These are phyloP conservation scores for Eurotiales sp. DNA, from an alignment of 2,329 filamentous ascomycete species.

Conservation along the genomic window DNA sequence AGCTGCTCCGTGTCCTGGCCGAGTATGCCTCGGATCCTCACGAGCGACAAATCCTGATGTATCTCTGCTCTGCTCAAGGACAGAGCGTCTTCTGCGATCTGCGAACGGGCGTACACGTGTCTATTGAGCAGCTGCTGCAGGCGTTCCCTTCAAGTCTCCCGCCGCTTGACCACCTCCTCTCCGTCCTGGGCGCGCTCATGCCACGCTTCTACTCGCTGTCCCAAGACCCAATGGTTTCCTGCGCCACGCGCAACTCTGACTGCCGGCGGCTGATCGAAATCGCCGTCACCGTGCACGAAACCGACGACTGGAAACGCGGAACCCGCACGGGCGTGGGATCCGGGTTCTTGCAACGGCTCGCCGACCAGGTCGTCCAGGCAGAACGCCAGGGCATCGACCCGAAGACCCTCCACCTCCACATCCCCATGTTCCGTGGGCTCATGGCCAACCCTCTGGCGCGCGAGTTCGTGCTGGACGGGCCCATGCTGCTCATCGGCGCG, in stretches of 20 bases:
- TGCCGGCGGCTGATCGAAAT: slow-evolving; percentile 84
- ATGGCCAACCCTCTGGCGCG: slow-evolving; percentile 95
- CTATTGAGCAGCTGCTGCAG: slow-evolving; percentile 76
- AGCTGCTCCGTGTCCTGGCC: slow-evolving; percentile 74
- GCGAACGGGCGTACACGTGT: slow-evolving; percentile 81
- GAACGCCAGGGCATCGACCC: slow-evolving; percentile 56
- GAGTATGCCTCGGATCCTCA: slow-evolving; percentile 75
- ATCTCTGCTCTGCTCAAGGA: slow-evolving; percentile 82
- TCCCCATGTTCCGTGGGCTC: slow-evolving; percentile 97
- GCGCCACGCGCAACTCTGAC: slow-evolving; percentile 63
- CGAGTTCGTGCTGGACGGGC: slow-evolving; percentile 88
- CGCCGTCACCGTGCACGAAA: slow-evolving; percentile 93
- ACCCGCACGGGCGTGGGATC: slow-evolving; percentile 80
- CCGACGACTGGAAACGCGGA: slow-evolving; percentile 70
- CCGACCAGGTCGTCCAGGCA: slow-evolving; percentile 66
- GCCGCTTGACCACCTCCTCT: slow-evolving; percentile 76
- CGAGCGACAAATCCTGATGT: slow-evolving; percentile 85
- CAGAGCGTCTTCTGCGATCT: slow-evolving; percentile 93
- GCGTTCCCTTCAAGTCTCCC: slow-evolving; percentile 92
- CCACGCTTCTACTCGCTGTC: slow-evolving; percentile 97
- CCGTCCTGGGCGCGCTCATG: slow-evolving; percentile 82
- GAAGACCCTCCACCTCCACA: slow-evolving; percentile 59
- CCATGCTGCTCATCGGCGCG: slow-evolving; percentile 95
- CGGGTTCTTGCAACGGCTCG: slow-evolving; percentile 87
- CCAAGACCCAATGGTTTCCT: slow-evolving; percentile 85